Percentiles rank a stretch among this genome's conserved stretches.
These are phyloP conservation scores for Bryoerythrophyllum caledonicum DNA, from an alignment of 225 moss, liverwort and hornwort species.

Conservation along the genomic window DNA sequence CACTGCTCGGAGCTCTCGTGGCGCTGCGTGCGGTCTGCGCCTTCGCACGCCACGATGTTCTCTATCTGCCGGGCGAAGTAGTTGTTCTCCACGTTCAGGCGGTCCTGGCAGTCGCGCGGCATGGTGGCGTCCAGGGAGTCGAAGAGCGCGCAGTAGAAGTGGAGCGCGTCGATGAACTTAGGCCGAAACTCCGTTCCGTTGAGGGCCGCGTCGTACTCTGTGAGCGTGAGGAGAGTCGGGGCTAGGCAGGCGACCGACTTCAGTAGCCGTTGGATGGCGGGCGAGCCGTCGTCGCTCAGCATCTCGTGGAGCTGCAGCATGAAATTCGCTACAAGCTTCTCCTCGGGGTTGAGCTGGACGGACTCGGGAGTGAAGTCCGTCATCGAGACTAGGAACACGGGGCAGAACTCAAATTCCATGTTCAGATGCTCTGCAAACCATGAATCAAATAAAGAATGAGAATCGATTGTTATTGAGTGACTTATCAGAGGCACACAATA, in stretches of 20 bases:
- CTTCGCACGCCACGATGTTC: slow-evolving; percentile 61
- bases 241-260: slow-evolving; percentile 43
- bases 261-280: slow-evolving; percentile 34
- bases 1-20: slow-evolving; percentile 60
- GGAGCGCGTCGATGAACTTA: slow-evolving; percentile 63
- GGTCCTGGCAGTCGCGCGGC: slow-evolving; percentile 59
- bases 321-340: slow-evolving; percentile 53
- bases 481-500: not conserved
- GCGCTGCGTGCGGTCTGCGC: slow-evolving; percentile 46
- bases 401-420: slow-evolving; percentile 59
- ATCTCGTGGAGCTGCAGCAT: slow-evolving; percentile 67
- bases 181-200: slow-evolving; percentile 49
- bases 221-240: slow-evolving; percentile 61
- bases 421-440: slow-evolving; percentile 44
- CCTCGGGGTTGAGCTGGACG: slow-evolving; percentile 37
- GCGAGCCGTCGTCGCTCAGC: slow-evolving; percentile 38
- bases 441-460: not conserved
- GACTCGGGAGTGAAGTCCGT: slow-evolving; percentile 44
- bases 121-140: slow-evolving; percentile 69
- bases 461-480: not conserved
- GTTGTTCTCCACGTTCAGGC: slow-evolving; percentile 62
- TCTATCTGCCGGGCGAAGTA: slow-evolving; percentile 65
- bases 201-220: slow-evolving; percentile 67
- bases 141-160: slow-evolving; percentile 74
- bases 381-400: slow-evolving; percentile 36